Base-by-base conservation (phyloP, 129 eudicot genomes). In the Smallanthus sonchifolius region DNA sequence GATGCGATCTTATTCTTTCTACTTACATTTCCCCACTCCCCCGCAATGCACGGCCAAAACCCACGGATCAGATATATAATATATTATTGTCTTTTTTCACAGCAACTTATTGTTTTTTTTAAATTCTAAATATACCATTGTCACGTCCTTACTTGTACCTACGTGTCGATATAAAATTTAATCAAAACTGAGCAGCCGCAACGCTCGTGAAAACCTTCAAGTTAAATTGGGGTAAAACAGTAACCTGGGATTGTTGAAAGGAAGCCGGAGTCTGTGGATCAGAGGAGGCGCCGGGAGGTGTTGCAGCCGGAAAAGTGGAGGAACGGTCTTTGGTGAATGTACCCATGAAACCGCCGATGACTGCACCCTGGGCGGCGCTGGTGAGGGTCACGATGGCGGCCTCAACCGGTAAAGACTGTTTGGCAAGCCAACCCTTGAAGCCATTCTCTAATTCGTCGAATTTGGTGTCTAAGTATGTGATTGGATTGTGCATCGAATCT, bases 361-460 rank as follows among this genome's bases (percentile, higher is more conserved):
- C 87, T 36, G 94, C 94, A 7, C 94, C 96, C 62, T 87, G 87
- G 43, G 67, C 77, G 69, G 86, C 91, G 74, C 91, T 79, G 48
- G 89, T 82, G 81, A 66, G 45, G 36, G 93, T 85, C 6, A 85
- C 91, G 11, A 90, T 83, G 65, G 91, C 84, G 24, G 88, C 86
- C 69, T 90, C 96, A 24, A 90, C 96, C 2, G 89, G 87, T 69
- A 90, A 65, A 8, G 96, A 83, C 62, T 90, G 93, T 75, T 83
- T 85, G 40, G 84, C 80, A 10, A 85, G 67, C 96, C 96, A 90
- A 6, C 13, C 72, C 49, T 77, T 83, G 65, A 90, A 87, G 49
- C 84, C 89, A 70, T n/a, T 37, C 57, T 90, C 89, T 37, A 90
- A 65, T 34, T 90, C 94, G 75, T 83, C 87, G 65, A 32, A 77